Conservation (phyloP, 139 green algal species). For the Mesotaenium endlicherianum region DNA sequence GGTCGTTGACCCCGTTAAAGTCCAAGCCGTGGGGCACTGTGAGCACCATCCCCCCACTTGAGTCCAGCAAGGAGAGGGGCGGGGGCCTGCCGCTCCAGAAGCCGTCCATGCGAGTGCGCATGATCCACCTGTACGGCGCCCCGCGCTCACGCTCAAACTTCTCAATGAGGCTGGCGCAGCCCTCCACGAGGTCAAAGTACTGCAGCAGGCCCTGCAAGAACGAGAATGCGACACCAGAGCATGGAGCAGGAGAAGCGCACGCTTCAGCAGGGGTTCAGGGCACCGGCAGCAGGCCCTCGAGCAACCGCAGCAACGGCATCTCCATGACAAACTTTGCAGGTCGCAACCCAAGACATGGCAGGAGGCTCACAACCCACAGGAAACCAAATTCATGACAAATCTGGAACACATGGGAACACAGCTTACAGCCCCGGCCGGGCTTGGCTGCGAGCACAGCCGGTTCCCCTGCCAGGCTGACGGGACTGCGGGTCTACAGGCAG, state of each 20-base stretch:
- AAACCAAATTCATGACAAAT: no score
- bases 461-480: no score
- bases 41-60: no score
- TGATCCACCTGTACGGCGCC: slow-evolving; percentile 16
- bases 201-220: slow-evolving; percentile 40
- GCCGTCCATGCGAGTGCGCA: slow-evolving; percentile 34
- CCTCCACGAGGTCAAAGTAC: slow-evolving; percentile 48
- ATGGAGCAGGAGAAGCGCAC: background rate
- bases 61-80: background rate
- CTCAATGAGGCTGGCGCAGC: slow-evolving; percentile 22
- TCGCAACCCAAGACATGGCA: no score
- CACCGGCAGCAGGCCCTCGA: slow-evolving; percentile 48
- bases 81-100: slow-evolving; percentile 29
- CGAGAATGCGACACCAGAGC: background rate
- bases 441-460: no score
- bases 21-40: background rate
- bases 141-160: slow-evolving; percentile 4
- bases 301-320: no score
- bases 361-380: no score
- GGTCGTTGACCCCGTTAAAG: slow-evolving; percentile 13
- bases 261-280: slow-evolving; percentile 28
- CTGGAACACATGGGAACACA: no score
- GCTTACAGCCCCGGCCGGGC: no score
- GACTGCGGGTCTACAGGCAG: no score
- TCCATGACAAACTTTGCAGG: no score